Evolutionary conservation across 805 yeast genomes (phyloP), one percentile per base, ranked within the genome.

Genomic region (Starmerella gropengiesseri): DNA sequence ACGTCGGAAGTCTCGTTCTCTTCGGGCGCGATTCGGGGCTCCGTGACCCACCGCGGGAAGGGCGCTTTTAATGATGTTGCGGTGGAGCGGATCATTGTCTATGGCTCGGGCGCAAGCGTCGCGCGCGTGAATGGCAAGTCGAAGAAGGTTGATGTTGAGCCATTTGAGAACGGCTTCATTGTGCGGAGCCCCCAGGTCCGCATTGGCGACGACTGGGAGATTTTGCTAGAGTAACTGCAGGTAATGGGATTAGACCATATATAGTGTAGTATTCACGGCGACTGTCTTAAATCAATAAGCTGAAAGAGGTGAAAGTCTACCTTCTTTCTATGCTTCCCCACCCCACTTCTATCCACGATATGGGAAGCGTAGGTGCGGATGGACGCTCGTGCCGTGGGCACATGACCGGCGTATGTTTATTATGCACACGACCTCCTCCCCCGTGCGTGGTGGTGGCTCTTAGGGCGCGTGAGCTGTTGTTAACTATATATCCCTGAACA

Each of bases 101-200:
- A 50, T 31, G 57, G 57, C 19, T 69, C 59, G 1, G 37, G 61
- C 5, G 39, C 45, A 1, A 67, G 68, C 0, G 48, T 50, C 1
- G 53, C 65, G n/a, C 33, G n/a, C 14, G 30, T 38, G 19, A 18
- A 17, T 12, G 26, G 28, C 9, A 41, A 37, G n/a, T n/a, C n/a
- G 0, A 12, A 16, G 3, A 22, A 28, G 13, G 25, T 44, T 4
- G 53, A 41, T 13, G 46, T 56, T 4, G 5, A 32, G 9, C 30
- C 29, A 8, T 26, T 29, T 12, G 55, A 42, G 2, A 48, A 52
- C 19, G 55, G 57, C 17, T 42, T 54, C 9, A 51, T 64, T 4
- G 63, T 81, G 20, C 66, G 72, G 48, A 71, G 73, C 47, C 81
- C 85, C 21, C 52, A 53, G 5, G 63, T 79, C 21, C 43, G 54